Evolutionary conservation across 345 rosid genomes (phyloP).

Genomic region (Hibiscus tridactylites): DNA sequence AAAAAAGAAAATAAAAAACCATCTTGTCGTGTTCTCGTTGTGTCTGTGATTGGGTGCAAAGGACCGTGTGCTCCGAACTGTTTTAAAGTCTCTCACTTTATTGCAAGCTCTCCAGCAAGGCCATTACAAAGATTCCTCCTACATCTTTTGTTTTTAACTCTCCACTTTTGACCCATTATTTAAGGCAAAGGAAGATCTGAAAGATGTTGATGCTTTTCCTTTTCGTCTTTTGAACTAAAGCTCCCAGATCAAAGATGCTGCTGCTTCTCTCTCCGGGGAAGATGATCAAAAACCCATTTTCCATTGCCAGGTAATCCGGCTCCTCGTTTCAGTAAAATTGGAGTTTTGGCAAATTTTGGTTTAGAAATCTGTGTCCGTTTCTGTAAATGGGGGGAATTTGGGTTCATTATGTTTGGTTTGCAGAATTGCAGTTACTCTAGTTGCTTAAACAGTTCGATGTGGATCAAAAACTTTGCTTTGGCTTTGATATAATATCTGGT

Average conservation of each 20-base stretch:
- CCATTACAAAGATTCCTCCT: neutral
- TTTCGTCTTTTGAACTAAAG: neutral
- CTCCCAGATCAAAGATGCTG: neutral
- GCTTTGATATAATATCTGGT: neutral
- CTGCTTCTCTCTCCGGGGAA: neutral
- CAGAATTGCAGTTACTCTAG: neutral
- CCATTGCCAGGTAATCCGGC: conserved; percentile 6
- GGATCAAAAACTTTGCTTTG: neutral
- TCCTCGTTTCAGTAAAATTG: conserved; percentile 7
- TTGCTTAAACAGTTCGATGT: neutral
- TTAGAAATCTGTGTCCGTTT: neutral
- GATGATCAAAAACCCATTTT: conserved; percentile 21
- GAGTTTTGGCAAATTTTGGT: neutral
- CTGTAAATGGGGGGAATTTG: neutral
- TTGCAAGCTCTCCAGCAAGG: neutral
- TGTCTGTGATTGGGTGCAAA: neutral
- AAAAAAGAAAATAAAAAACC: neutral
- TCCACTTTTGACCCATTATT: neutral
- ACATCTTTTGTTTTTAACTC: neutral
- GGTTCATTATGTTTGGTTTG: neutral
- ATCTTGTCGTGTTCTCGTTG: neutral
- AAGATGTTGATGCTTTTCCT: neutral
- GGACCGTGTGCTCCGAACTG: neutral
- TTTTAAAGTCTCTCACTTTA: neutral
- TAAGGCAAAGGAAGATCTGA: conserved; percentile 8